Conservation (phyloP, 768 basidiomycete species). For the Suillus luteus region DNA sequence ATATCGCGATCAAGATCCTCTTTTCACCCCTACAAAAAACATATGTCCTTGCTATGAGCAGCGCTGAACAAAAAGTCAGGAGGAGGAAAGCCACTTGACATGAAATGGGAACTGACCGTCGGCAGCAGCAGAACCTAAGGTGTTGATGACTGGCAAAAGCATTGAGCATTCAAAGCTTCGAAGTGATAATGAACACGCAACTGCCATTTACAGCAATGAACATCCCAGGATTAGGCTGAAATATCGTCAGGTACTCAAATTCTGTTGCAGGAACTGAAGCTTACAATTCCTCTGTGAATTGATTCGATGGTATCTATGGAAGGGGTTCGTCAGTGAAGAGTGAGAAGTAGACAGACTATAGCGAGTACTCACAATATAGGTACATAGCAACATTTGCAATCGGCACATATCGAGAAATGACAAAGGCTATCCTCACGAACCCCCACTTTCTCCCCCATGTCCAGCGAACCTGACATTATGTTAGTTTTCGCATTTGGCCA, state of each 20-base stretch:
- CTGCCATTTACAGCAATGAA: background rate
- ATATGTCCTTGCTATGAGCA: background rate
- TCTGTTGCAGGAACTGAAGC: background rate
- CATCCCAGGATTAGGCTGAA: background rate
- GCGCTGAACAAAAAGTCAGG: background rate
- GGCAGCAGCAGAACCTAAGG: background rate
- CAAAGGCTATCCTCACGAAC: slow-evolving; percentile 21
- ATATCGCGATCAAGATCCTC: background rate
- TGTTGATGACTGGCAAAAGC: background rate
- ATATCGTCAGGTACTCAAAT: background rate
- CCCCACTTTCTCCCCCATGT: slow-evolving; percentile 22
- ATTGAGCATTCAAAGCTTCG: background rate
- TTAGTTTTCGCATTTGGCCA: background rate
- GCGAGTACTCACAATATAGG: slow-evolving; percentile 2
- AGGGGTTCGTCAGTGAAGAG: background rate
- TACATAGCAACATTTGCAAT: slow-evolving; percentile 20
- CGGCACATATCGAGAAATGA: slow-evolving; percentile 25
- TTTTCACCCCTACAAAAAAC: background rate
- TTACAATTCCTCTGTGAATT: background rate
- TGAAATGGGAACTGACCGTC: background rate
- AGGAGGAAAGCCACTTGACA: background rate
- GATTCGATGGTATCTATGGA: background rate
- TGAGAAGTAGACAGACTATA: background rate
- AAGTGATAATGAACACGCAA: background rate
- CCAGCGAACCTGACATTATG: slow-evolving; percentile 19